Percentiles rank a stretch among this genome's conserved stretches.
Evolutionary conservation across 345 rosid species (phyloP).

Genomic region (Hibiscus tridactylites): DNA sequence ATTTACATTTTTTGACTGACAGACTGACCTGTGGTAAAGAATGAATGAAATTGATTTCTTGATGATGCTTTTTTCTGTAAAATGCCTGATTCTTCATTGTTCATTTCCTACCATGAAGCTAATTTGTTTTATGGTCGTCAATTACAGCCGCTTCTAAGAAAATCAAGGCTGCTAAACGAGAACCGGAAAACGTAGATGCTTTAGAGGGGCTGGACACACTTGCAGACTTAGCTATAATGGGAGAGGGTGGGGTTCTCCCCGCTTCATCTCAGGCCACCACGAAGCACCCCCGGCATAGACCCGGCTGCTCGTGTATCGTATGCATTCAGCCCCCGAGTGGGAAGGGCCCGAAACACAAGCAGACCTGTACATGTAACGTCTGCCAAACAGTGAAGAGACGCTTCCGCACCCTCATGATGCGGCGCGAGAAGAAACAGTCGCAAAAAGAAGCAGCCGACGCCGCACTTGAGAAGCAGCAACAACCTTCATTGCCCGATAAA

Average conservation of each 20-base stretch:
- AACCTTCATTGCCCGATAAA: constrained; percentile 28
- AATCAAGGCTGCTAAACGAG: constrained; percentile 44
- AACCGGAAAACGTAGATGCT: constrained; percentile 34
- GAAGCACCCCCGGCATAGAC: constrained; percentile 89
- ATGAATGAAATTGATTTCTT: constrained; percentile 9
- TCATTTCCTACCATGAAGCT: neutral
- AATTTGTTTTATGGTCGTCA: constrained; percentile 23
- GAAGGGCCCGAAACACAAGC: constrained; percentile 76
- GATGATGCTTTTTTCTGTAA: neutral
- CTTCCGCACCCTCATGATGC: constrained; percentile 49
- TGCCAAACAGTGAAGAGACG: constrained; percentile 51
- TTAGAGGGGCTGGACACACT: constrained; percentile 61
- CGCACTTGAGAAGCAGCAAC: constrained; percentile 30
- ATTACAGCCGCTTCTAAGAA: constrained; percentile 39
- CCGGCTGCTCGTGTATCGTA: constrained; percentile 85
- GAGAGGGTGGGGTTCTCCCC: constrained; percentile 41
- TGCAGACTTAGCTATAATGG: constrained; percentile 55
- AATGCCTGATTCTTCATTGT: neutral
- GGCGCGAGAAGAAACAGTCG: constrained; percentile 57
- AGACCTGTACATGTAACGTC: constrained; percentile 64
- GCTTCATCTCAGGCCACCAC: constrained; percentile 61
- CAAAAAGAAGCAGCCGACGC: constrained; percentile 45
- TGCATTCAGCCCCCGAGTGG: constrained; percentile 97
- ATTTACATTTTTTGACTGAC: neutral
- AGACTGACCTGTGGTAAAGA: neutral